Evolutionary conservation across 352 stramenopile species (phyloP).

Genomic region (Globisporangium splendens): DNA sequence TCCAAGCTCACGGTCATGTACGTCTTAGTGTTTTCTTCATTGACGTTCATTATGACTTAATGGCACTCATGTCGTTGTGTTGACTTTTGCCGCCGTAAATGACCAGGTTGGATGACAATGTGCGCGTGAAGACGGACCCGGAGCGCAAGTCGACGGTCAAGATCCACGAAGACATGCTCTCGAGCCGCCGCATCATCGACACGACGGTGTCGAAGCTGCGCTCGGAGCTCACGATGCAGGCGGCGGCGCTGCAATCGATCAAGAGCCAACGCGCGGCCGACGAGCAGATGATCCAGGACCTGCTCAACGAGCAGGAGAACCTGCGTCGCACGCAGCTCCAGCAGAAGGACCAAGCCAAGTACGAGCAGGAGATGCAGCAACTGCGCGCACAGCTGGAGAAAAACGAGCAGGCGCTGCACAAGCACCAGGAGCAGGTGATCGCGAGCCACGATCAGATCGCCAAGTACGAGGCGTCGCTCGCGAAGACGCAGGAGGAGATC

Average conservation of each 20-base stretch:
- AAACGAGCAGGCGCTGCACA: constrained; percentile 64
- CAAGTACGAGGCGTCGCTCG: constrained; percentile 63
- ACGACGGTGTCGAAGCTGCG: constrained; percentile 77
- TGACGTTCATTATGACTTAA: not conserved
- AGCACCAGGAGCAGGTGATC: constrained; percentile 71
- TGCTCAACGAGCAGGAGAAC: constrained; percentile 83
- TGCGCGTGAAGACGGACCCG: constrained; percentile 20
- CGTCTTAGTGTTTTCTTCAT: not conserved
- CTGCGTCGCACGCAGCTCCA: constrained; percentile 49
- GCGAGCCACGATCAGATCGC: constrained; percentile 60
- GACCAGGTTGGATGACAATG: constrained; percentile 45
- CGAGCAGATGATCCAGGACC: constrained; percentile 79
- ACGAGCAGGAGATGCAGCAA: constrained; percentile 71
- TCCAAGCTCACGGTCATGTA: constrained; percentile 75
- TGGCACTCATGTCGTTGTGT: not conserved
- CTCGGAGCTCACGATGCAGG: constrained; percentile 57
- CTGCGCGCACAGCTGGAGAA: constrained; percentile 60
- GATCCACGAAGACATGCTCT: constrained; percentile 82
- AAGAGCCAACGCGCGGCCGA: constrained; percentile 70
- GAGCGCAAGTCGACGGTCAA: constrained; percentile 47
- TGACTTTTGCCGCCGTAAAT: not conserved
- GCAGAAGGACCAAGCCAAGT: constrained; percentile 39
- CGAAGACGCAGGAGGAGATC: constrained; percentile 63
- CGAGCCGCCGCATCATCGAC: constrained; percentile 78
- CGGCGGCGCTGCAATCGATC: constrained; percentile 49